Evolutionary conservation across 2,329 filamentous ascomycete species (phyloP), one percentile per base, ranked within the genome.

Genomic region (Lecanosticta acicola): DNA sequence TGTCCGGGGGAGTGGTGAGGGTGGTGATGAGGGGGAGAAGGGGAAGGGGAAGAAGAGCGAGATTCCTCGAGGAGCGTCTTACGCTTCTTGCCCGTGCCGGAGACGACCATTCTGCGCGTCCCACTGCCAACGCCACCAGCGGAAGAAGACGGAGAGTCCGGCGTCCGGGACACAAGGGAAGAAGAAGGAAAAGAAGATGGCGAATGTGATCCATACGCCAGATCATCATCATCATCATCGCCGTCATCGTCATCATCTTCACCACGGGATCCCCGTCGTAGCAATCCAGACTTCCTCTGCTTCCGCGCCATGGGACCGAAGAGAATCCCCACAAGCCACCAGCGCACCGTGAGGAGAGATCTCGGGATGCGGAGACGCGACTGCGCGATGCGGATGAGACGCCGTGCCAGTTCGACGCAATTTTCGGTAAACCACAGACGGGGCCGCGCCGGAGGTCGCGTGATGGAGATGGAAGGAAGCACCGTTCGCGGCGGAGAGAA

Each of bases 321-420:
- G 2, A 60, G 53, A 29, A 58, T 46, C 34, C 59, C 58, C 24
- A 64, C 59, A 38, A 62, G 52, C 60, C 63, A 66, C 63, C 63
- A 66, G 43, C 65, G 64, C 11, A 66, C 52, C 35, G 53, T 54
- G 14, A 59, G 55, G 16, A 66, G 39, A 7, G 62, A 56, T 1
- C 53, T 49, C 4, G 57, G 58, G 4, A 65, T 57, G 17, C 52
- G 48, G 36, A 64, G 56, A 14, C 55, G 51, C 3, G 48, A 37
- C 38, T 63, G 58, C 1, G 63, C 62, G 32, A 45, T 53, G 24
- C 60, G 56, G 18, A 59, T 51, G 24, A 63, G 49, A 54, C 61
- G 56, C 42, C 50, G 58, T 14, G 64, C 65, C 13, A 64, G 51
- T 5, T 54, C 53, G 24, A 61, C 46, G n/a, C n/a, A n/a, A n/a